Base-by-base conservation (phyloP, 495 filamentous ascomycete species). In the Cercophora samala region DNA sequence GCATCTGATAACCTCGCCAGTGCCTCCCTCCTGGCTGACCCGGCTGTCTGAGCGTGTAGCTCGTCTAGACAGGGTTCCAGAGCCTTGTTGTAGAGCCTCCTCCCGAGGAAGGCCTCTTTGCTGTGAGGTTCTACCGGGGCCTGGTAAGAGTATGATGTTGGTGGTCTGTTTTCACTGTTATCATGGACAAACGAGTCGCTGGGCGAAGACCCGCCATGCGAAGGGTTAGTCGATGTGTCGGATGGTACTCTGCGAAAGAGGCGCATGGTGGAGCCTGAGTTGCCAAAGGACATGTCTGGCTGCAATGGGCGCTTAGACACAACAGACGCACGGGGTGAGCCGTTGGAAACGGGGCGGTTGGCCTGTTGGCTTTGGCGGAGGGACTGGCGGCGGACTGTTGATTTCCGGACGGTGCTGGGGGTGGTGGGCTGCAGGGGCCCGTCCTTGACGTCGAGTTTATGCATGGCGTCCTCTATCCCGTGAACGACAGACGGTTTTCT, bases 211-310 rank as follows among this genome's bases (percentile, higher is more conserved):
- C 37, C 37, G 74, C 75, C 62, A 72, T 74, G 71, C 70, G 80
- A 64, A 55, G 77, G 67, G 69, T 77, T 78, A 5, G 83, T 78
- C 8, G 83, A 87, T 66, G 86, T 86, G 69, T 90, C 88, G 8
- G 93, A 95, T 1, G 82, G 82, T 1, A 94, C 93, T 21, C 94
- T 88, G 64, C 91, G 90, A 80, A 97, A 97, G 60, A 93, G 90
- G 32, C 93, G 89, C 60, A 94, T 89, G 17, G 95, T 96, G 0
- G 93, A 96, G 1, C 90, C 91, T 21, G 88, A 88, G 74, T 97
- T 97, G 32, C 94, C 95, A 73, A 94, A 97, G 59, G 87, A 92
- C 78, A 93, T 87, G 75, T 97, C 91, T 4, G 95, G 84, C 37
- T 89, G 82, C 18, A 97, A 84, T 1, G 94, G 92, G 62, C 90